Evolutionary conservation across 1,139 yeast species (phyloP).

Genomic region (Kodamaea suecica): DNA sequence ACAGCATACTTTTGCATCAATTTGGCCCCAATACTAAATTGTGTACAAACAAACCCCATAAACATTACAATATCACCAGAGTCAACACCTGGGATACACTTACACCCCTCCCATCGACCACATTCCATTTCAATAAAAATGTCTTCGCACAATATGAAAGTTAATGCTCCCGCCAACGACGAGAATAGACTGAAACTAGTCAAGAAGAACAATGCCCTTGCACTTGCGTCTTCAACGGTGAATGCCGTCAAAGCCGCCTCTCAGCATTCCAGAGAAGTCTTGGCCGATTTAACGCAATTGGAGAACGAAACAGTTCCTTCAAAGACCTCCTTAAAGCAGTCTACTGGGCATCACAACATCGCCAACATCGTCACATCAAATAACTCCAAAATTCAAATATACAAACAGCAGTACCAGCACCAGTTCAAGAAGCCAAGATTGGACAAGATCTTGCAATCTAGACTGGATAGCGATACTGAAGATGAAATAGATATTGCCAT

Average conservation of each 20-base stretch:
- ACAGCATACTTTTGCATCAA: no score
- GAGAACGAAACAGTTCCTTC: constrained; percentile 10
- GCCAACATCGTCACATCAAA: constrained; percentile 11
- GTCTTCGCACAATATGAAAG: no score
- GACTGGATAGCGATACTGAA: constrained; percentile 11
- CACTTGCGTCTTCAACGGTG: not conserved
- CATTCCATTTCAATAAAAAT: no score
- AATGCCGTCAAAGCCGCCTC: not conserved
- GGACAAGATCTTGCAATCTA: constrained; percentile 15
- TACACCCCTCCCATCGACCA: not conserved
- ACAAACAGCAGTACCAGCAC: constrained; percentile 19
- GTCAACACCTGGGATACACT: no score
- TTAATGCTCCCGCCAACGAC: not conserved
- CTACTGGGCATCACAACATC: constrained; percentile 6
- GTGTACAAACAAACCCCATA: no score
- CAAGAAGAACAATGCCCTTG: not conserved
- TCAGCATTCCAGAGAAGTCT: constrained; percentile 31
- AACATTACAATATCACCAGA: no score
- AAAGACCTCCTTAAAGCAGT: constrained; percentile 4
- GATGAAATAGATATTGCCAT: constrained; percentile 7
- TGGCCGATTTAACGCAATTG: constrained; percentile 30
- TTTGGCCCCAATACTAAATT: no score
- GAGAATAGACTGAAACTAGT: not conserved
- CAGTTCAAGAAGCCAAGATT: constrained; percentile 25
- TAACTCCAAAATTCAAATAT: constrained; percentile 20